Evolutionary conservation across 495 filamentous ascomycete species (phyloP), one percentile per base, ranked within the genome.

Genomic region (Cairneyella variabilis): DNA sequence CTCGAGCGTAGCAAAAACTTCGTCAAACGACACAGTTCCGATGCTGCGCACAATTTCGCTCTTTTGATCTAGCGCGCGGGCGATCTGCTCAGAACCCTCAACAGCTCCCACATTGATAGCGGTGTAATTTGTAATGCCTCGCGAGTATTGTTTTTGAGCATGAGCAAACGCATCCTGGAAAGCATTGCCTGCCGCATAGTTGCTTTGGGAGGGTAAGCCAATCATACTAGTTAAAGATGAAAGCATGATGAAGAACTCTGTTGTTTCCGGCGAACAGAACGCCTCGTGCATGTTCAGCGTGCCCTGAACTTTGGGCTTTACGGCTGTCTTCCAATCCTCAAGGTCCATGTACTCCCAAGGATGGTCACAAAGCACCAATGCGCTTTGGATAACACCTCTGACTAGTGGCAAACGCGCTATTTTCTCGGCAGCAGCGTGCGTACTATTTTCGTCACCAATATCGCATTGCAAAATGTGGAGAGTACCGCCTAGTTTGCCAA

Each of bases 101-200:
- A 53, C 51, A 12, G 20, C 39, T 22, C 51, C 51, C 2, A 53
- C 3, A 25, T 46, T 46, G 39, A 53, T 18, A n/a, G n/a, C n/a
- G 18, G 51, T 18, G 25, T 37, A 37, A 36, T 46, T 45, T 4
- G 25, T 34, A 11, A n/a, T 3, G 21, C 38, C 38, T 2, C 23
- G 14, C 14, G 6, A 14, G 12, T 21, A 10, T 16, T n/a, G 20
- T n/a, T 18, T 52, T 9, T 71, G 71, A 0, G 76, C 72, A 22
- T n/a, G n/a, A n/a, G n/a, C n/a, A n/a, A 80, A 61, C 0, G 71
- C 69, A 54, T 80, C 79, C 10, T 82, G 71, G 65, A 79, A 85
- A 46, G 76, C 74, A 58, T 82, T 84, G 20, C 78, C 80, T 1
- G 81, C 80, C 16, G 79, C 75, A 61, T 87, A 86, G 10, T 80